Base-by-base conservation (phyloP, 2,329 filamentous ascomycete species). In the Coniochaeta sp. region DNA sequence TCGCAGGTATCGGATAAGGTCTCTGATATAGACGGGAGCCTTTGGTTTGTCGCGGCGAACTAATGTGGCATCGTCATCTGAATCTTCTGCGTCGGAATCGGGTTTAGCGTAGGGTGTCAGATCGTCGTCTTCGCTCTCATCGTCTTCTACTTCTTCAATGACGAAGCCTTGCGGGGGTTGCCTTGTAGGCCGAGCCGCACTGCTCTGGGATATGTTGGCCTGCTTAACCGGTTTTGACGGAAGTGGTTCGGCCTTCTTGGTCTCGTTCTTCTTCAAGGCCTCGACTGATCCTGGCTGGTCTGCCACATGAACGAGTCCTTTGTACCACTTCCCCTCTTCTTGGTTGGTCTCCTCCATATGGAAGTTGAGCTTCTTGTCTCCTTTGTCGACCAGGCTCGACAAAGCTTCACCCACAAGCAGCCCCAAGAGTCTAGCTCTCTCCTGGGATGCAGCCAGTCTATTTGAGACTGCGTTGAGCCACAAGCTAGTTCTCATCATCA, bases 1-100 rank as follows among this genome's bases (percentile, higher is more conserved):
- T 48, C 88, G 80, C 3, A 99, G 76, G 61, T 86, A 91, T 7
- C 75, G 66, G 51, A 97, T 84, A 10, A 97, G 76, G 60, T 95
- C 90, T 45, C 91, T 83, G 54, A 96, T 86, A 61, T 97, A 97
- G 1, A 99, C 91, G 1, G 94, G 94, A 0, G 90, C 81, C 53
- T 81, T 87, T 20, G 86, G 81, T 60, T 94, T 96, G 67, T 94
- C 85, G 12, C 91, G 81, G 52, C 87, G 85, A 47, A 97, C 79
- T 16, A 96, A 73, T 0, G 91, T 95, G 5, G 94, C 86, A 60
- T 99, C 95, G 32, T 96, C 91, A 52, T 96, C 91, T 0, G 90
- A 92, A 63, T 99, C 94, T 63, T 95, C 89, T 0, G 83, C 79
- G 58, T 99, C 94, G 1, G 88, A 91, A 61, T 90, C 89, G 1